These are phyloP conservation scores for Vigna trinervia DNA, from an alignment of 306 rosid species.

Conservation along the genomic window DNA sequence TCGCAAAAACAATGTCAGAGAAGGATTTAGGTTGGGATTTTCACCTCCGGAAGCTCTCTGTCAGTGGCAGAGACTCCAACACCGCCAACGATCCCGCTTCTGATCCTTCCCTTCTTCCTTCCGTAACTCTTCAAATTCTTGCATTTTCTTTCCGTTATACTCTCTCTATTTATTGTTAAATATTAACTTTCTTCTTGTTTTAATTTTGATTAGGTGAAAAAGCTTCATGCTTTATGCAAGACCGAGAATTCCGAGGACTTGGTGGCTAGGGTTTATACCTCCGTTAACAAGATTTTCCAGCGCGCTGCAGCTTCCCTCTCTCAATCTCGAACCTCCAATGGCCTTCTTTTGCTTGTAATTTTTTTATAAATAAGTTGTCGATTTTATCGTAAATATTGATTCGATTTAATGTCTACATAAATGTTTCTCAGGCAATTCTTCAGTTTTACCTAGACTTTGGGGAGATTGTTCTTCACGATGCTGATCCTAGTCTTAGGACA, in stretches of 20 bases:
- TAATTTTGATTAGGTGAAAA: constrained; percentile 65
- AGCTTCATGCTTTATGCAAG: constrained; percentile 73
- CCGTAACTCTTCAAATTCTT: constrained; percentile 51
- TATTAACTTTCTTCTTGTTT: background rate
- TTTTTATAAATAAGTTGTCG: background rate
- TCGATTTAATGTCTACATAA: constrained; percentile 1
- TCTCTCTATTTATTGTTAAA: background rate
- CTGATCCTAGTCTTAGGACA: constrained; percentile 86
- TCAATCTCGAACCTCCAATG: constrained; percentile 86
- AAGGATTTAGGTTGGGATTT: constrained; percentile 77
- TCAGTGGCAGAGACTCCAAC: constrained; percentile 77
- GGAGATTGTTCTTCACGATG: constrained; percentile 90
- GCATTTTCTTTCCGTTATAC: background rate
- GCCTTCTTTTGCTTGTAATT: constrained; percentile 80
- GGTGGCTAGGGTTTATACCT: constrained; percentile 86
- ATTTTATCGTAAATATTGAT: background rate
- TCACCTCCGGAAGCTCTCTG: constrained; percentile 72
- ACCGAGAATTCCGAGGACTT: constrained; percentile 83
- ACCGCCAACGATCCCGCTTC: constrained; percentile 86
- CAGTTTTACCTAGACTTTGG: constrained; percentile 95
- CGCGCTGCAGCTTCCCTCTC: constrained; percentile 82
- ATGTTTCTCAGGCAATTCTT: constrained; percentile 72
- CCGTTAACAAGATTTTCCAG: constrained; percentile 81
- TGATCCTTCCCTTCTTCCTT: constrained; percentile 77
- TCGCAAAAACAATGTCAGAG: constrained; percentile 50